Evolutionary conservation across 495 filamentous ascomycete species (phyloP).

Genomic region (Aspergillus funiculosus): DNA sequence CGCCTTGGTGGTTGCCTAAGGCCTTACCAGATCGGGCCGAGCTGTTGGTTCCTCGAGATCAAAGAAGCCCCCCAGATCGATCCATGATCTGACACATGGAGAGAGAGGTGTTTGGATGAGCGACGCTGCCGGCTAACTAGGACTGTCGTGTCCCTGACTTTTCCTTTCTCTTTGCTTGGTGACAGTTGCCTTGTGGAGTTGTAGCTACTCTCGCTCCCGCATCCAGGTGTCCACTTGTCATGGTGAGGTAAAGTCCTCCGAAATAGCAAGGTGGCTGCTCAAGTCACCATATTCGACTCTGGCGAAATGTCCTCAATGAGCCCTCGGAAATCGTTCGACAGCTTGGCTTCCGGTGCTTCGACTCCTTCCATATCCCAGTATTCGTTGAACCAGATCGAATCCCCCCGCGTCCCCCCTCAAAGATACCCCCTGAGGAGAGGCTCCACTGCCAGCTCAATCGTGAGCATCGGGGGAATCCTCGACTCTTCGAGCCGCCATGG

Average conservation of each 20-base stretch:
- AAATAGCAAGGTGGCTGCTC: constrained; percentile 34
- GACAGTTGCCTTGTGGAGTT: too few species aligned
- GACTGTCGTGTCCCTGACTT: neutral
- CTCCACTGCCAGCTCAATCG: constrained; percentile 82
- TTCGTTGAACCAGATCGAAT: constrained; percentile 47
- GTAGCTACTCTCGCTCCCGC: constrained; percentile 2
- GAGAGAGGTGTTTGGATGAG: constrained; percentile 2
- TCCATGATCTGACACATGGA: constrained; percentile 12
- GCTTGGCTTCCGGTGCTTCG: constrained; percentile 46
- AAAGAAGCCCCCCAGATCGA: constrained; percentile 10
- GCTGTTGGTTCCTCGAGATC: constrained; percentile 23
- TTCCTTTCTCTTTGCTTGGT: neutral
- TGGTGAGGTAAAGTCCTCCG: constrained; percentile 38
- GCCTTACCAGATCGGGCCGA: constrained; percentile 33
- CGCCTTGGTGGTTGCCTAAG: constrained; percentile 9
- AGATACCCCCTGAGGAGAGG: constrained; percentile 57
- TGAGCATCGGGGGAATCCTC: constrained; percentile 69
- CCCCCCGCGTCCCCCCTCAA: constrained; percentile 38
- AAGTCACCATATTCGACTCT: constrained; percentile 33
- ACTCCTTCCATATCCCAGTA: constrained; percentile 54
- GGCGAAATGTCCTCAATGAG: constrained; percentile 59
- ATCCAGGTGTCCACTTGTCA: constrained; percentile 32
- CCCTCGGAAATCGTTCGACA: constrained; percentile 67
- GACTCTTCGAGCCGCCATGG: constrained; percentile 57
- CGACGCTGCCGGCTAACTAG: constrained; percentile 12